Evolutionary conservation across 768 basidiomycete genomes (phyloP), one percentile per base, ranked within the genome.

Genomic region (Tulasnella sp.): DNA sequence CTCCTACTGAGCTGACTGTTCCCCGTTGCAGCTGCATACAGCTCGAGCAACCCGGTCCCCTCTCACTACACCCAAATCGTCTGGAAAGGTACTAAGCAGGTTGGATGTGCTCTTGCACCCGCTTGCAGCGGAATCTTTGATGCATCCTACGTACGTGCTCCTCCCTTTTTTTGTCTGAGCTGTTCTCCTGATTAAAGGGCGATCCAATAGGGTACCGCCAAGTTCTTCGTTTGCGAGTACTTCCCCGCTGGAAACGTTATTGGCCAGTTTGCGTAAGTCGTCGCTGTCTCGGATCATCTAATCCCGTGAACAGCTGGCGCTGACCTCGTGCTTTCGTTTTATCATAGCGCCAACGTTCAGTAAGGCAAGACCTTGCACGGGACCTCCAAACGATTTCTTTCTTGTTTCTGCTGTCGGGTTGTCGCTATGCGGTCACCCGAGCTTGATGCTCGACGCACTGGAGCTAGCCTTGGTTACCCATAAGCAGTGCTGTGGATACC

Each of bases 61-160:
- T 89, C 88, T 64, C 90, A 91, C 78, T 91, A 88, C 77, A 91
- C 90, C 9, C 89, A 90, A 78, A 84, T 90, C 5, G 89, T 91
- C 8, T 91, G 90, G 90, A 90, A 91, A 79, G 81, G 78, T 6
- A 84, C 86, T 29, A 85, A 83, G 0, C 80, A 89, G 73, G 81
- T 90, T 26, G 89, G 89, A 29, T 91, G 89, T 42, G 70, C 35
- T 42, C 52, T 63, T 26, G 70, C 68, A 4, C 80, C 83, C 72
- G 77, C 78, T 9, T 90, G 89, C 78, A 81, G 80, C 76, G 86
- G 85, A 34, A 88, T 90, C 72, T 88, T 91, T 77, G 80, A 76
- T 75, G 75, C 85, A 29, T 35, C 35, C 37, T 36, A 14, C 37
- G 66, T 67, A 40, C n/a, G 66, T 67, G 19, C 19, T 64, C 36